Evolutionary conservation across 371 early-diverging fungal genomes (phyloP), one percentile per base, ranked within the genome.

Genomic region (Saksenaea oblongispora): DNA sequence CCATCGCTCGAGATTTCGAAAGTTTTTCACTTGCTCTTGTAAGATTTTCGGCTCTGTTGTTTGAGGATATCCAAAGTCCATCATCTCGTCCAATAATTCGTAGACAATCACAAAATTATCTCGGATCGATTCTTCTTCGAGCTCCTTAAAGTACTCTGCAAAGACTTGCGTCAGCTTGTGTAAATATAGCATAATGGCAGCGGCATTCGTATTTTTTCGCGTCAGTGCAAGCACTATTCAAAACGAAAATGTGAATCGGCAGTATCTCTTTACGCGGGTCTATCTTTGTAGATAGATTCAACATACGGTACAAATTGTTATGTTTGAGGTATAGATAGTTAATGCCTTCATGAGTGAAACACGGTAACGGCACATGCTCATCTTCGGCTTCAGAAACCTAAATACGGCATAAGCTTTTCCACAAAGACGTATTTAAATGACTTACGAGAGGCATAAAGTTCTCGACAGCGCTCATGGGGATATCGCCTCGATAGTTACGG

Each of bases 1-100:
- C 22, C 17, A 31, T 26, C 39, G 15, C 22, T 5, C 17, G 22
- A 54, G 9, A 34, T 3, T 9, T n/a, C 5, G 10, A 27, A 63
- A 24, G 14, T 26, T 60, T 47, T 37, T 47, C 24, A 64, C 83
- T 56, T 72, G 89, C 91, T 96, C 97, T 82, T 97, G 91, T 59
- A 99, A 80, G 62, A 98, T 97, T 82, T 97, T 97, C 28, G 95
- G 89, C 75, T 99, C 98, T 7, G 98, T 98, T 3, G 96, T 96
- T 73, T 99, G 99, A 34, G 99, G 98, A 75, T 97, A 94, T 24
- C 99, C 99, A 74, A 96, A 99, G 76, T 99, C 99, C 97, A 98
- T 97, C 96, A 99, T 99, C 76, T 99, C 99, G 79, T 99, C 99
- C 74, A 99, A 78, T 34, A 99, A 82, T 80, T 99, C 99, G 74